Conservation (phyloP, 2,329 filamentous ascomycete species). For the Aureobasidium sp. region DNA sequence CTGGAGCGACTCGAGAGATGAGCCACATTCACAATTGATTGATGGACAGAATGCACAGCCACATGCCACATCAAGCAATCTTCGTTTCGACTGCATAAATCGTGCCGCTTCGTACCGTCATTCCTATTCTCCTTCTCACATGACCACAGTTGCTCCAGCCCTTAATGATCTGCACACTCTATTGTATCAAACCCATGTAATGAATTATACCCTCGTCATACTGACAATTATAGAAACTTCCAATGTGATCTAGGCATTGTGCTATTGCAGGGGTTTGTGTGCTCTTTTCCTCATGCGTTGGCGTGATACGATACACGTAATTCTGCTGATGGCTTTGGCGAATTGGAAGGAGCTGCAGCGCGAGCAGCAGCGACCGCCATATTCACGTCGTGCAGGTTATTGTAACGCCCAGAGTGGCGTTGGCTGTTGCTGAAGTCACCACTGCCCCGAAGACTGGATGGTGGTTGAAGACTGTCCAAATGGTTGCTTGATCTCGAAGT, state of each 20-base stretch:
- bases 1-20: neutral
- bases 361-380: slow-evolving; percentile 7
- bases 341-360: neutral
- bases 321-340: neutral
- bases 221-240: neutral
- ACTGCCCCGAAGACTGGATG: neutral
- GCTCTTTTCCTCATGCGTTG: neutral
- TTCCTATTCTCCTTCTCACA: neutral
- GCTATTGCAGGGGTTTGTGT: neutral
- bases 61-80: neutral
- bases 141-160: neutral
- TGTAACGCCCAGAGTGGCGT: neutral
- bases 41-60: neutral
- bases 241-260: neutral
- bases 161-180: neutral
- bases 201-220: neutral
- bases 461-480: neutral
- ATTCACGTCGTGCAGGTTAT: slow-evolving; percentile 1
- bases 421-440: neutral
- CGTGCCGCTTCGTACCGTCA: neutral
- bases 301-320: neutral
- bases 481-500: slow-evolving; percentile 17
- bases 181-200: neutral
- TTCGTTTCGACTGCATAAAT: neutral
- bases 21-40: neutral